Evolutionary conservation across 1,284 basidiomycete species (phyloP), one percentile per base, ranked within the genome.

Genomic region (Pascua sp.): DNA sequence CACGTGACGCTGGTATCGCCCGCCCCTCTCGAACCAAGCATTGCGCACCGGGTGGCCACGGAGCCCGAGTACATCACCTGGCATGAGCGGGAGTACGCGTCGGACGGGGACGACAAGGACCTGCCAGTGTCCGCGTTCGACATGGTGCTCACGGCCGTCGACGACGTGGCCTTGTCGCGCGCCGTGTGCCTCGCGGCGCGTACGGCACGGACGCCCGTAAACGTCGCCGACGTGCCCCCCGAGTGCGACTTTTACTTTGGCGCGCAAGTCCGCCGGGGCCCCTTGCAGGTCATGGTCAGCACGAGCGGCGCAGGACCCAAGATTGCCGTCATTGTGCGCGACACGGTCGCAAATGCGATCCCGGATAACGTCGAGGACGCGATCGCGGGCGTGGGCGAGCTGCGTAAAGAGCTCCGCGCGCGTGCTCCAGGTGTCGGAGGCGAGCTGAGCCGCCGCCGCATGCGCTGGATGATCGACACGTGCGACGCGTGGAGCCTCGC

Each of bases 191-290:
- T 82, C 12, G 80, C 88, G 64, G 89, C 89, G 68, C 81, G 91
- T 51, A 79, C 81, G 37, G 81, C 78, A 46, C 83, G 81, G 52
- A 88, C 97, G 51, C 91, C 92, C 4, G 88, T 96, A 61, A 98
- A 98, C 77, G 92, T 94, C 57, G 95, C 96, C 38, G 95, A 98
- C 78, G 90, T 98, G 50, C 96, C 95, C 3, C 86, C 89, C 48
- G 84, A 85, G 56, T 98, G 95, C 81, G 95, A 98, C 78, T 98
- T 98, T 73, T 98, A 96, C 81, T 98, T 98, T 78, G 96, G 96
- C 47, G 89, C 91, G 1, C 89, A 94, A 72, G 87, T 98, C 58
- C 86, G 91, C 41, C 84, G 87, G 61, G 94, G 95, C 0, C 91
- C 94, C 0, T 78, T 98, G 42, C 93, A 97, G 78, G 86, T 97